Percentiles rank a stretch among this genome's conserved stretches.
Evolutionary conservation across 179 eudicot genomes (phyloP).

Genomic region (Silene vulgaris): DNA sequence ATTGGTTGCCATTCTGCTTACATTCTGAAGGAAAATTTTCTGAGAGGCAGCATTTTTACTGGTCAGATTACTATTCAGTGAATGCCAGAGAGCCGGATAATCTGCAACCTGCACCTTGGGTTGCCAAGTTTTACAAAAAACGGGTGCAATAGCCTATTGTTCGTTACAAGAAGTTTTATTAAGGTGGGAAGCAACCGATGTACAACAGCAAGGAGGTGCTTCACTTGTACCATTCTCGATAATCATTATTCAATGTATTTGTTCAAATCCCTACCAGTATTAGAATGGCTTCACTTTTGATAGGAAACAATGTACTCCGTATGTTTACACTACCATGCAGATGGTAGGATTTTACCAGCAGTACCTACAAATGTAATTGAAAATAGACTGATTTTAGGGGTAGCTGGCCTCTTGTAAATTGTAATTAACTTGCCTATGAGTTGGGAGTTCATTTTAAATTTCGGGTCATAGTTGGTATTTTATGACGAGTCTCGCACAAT

Average conservation of each 20-base stretch:
- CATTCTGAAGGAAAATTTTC: constrained; percentile 42
- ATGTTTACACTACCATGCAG: background rate
- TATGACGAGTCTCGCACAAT: too few relatives aligned
- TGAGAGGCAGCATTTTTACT: constrained; percentile 41
- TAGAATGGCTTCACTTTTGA: background rate
- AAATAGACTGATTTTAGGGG: too few relatives aligned
- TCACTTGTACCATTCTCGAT: background rate
- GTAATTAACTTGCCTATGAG: background rate
- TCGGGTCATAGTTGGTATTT: too few relatives aligned
- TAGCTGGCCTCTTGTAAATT: background rate
- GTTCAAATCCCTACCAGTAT: background rate
- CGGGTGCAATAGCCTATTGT: background rate
- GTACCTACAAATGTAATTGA: too few relatives aligned
- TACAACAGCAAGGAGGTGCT: background rate
- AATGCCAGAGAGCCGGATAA: constrained; percentile 49
- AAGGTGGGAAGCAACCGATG: background rate
- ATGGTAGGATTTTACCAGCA: background rate
- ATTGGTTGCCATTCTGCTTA: constrained; percentile 60
- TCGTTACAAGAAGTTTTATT: too few relatives aligned
- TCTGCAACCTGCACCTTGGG: constrained; percentile 67
- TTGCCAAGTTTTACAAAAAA: constrained; percentile 45
- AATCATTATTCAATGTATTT: background rate
- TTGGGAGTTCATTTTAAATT: background rate
- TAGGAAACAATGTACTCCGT: background rate
- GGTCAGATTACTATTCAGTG: constrained; percentile 57